Evolutionary conservation across 192 early-diverging fungal species (phyloP), one percentile per base, ranked within the genome.

Genomic region (Coemansia sp.): DNA sequence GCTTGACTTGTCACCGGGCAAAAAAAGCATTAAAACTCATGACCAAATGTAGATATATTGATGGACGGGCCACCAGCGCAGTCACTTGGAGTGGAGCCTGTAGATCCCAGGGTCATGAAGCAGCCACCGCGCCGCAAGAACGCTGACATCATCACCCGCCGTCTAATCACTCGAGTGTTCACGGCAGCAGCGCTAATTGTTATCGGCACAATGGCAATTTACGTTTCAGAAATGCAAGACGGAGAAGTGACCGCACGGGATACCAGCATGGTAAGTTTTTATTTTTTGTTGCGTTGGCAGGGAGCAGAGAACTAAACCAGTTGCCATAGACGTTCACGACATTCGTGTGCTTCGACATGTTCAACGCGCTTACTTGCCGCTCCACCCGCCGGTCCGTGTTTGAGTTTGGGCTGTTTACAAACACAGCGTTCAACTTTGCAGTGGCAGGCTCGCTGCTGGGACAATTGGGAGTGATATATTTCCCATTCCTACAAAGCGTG

Each of bases 1-100:
- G 11, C n/a, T 31, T 50, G 30, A 11, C 11, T 31, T 49, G 47
- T 31, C 47, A 49, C 47, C 47, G 47, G 16, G 47, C 31, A 14
- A 12, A 36, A 36, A 18, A 5, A 31, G 31, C 23, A 3, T 26
- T n/a, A n/a, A 26, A 26, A 26, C 23, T 26, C 23, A 26, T 26
- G 23, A 26, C 23, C 23, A 1, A n/a, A 93, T 91, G 41, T 55
- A 55, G 53, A 98, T 64, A 98, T 98, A 56, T 85, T 98, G 40
- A 96, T 95, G 88, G 96, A 98, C 64, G 96, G 96, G 7, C 96
- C 96, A 23, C 94, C 95, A 8, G 96, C 96, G 9, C 96, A 98
- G 80, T 96, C 93, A 5, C 71, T 98, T 21, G 96, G 96, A 38
- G 96, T 98, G 7, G 96, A 98, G 55, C 82, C 90, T 3, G 90